Conservation (phyloP, 2,329 filamentous ascomycete genomes). For the Scortechinia acanthostroma region DNA sequence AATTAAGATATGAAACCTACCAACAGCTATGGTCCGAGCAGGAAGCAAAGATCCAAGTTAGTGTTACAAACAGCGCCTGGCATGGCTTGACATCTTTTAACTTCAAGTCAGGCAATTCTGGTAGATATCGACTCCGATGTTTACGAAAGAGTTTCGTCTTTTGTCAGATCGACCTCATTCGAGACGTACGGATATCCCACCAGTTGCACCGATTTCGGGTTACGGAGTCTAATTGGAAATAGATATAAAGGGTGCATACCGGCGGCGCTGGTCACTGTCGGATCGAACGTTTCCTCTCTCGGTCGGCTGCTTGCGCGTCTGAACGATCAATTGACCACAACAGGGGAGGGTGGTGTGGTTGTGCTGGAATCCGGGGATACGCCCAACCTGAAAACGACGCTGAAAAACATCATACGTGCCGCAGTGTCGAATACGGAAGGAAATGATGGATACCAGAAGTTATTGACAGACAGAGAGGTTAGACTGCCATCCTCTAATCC, state of each 20-base stretch:
- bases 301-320: conserved; percentile 23
- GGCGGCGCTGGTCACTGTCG: conserved; percentile 28
- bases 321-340: conserved; percentile 17
- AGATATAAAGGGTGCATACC: conserved; percentile 28
- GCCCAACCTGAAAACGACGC: conserved; percentile 30
- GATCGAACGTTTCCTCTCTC: conserved; percentile 30
- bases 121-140: neutral
- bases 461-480: conserved; percentile 26
- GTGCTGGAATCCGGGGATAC: conserved; percentile 31
- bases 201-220: neutral
- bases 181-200: neutral
- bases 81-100: no score
- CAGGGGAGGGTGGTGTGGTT: conserved; percentile 22
- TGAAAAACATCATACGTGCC: conserved; percentile 33
- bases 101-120: neutral
- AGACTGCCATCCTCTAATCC: conserved; percentile 4
- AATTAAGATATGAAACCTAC: conserved; percentile 3
- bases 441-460: conserved; percentile 24
- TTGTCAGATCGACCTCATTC: neutral
- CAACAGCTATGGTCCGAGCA: conserved; percentile 2
- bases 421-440: conserved; percentile 25
- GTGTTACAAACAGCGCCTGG: no score
- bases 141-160: neutral
- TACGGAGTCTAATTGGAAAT: conserved; percentile 5
- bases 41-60: conserved; percentile 5